Evolutionary conservation across 768 basidiomycete genomes (phyloP).

Genomic region (Leccinum sublutescens): DNA sequence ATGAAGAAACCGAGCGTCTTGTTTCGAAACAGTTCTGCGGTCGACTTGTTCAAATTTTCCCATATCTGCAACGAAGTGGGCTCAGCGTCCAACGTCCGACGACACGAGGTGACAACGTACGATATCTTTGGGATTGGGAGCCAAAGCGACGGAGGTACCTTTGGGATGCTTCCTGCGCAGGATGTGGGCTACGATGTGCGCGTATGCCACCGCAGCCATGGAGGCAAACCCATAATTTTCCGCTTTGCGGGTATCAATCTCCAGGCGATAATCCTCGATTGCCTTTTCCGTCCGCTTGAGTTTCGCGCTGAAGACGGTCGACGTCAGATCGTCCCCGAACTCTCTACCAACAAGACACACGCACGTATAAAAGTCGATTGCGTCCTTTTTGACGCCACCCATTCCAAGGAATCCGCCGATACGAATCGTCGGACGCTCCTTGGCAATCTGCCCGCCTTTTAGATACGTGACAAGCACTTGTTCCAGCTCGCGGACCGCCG

Average conservation of each 20-base stretch:
- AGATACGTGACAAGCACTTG: constrained; percentile 86
- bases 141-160: constrained; percentile 67
- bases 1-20: constrained; percentile 74
- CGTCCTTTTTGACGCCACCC: constrained; percentile 84
- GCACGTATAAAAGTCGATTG: constrained; percentile 91
- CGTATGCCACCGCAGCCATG: constrained; percentile 85
- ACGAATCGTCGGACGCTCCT: constrained; percentile 77
- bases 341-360: constrained; percentile 28
- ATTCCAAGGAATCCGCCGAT: constrained; percentile 79
- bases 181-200: constrained; percentile 78
- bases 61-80: constrained; percentile 62
- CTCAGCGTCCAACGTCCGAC: background rate
- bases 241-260: constrained; percentile 71
- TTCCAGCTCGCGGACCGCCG: constrained; percentile 93
- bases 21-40: constrained; percentile 64
- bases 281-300: constrained; percentile 65
- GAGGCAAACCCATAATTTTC: constrained; percentile 93
- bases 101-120: constrained; percentile 33
- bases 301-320: constrained; percentile 34
- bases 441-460: constrained; percentile 75
- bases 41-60: constrained; percentile 80
- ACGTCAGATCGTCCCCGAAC: constrained; percentile 4
- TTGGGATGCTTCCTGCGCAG: constrained; percentile 68
- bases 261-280: constrained; percentile 68
- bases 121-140: constrained; percentile 89